Evolutionary conservation across 1,139 yeast genomes (phyloP), one percentile per base, ranked within the genome.

Genomic region (Diutina pseudorugosa): DNA sequence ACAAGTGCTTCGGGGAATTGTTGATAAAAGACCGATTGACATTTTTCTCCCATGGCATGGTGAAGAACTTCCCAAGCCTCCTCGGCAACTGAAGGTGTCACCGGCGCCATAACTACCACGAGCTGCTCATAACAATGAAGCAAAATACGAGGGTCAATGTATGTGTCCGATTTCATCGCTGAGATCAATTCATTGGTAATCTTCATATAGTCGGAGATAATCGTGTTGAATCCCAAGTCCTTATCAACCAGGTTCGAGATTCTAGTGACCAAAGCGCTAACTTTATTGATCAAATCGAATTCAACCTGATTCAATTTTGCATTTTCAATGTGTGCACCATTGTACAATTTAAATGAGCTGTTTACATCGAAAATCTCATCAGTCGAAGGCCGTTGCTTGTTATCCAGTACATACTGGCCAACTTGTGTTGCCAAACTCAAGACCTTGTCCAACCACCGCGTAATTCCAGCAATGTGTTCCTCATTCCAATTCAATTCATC

Each of bases 401-500:
- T 45, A 4, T 16, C 40, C 6, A 4, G 7, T 3, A 16, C 49
- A 16, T n/a, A 14, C 3, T 45, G 36, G n/a, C n/a, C 40, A 3
- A 55, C 52, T 9, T 54, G 55, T 21, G 50, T 45, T 1, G 43
- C 49, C 55, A 83, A 57, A n/a, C 64, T 63, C 9, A 83, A 57
- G 2, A 90, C 80, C 56, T 82, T 80, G 41, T 75, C 74, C 50
- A 93, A 66, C 97, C 98, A 93, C 56, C 98, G 75, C 61, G 87
- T 88, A 42, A 86, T 76, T 3, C 98, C 98, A 20, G 78, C 80
- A 56, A 93, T 91, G 63, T 87, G 93, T 3, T 76, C 72, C 59
- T 89, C 96, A 60, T 91, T 94, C 98, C 98, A 93, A 59, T 83
- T 82, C 56, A 93, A 72, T 3, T 83, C 80, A 59, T 90, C 96